A percentile compares a stretch with the other conserved stretches of the same genome.
These are phyloP conservation scores for Yamadazyma jaroonii DNA, from an alignment of 1,139 yeast species.

Conservation along the genomic window DNA sequence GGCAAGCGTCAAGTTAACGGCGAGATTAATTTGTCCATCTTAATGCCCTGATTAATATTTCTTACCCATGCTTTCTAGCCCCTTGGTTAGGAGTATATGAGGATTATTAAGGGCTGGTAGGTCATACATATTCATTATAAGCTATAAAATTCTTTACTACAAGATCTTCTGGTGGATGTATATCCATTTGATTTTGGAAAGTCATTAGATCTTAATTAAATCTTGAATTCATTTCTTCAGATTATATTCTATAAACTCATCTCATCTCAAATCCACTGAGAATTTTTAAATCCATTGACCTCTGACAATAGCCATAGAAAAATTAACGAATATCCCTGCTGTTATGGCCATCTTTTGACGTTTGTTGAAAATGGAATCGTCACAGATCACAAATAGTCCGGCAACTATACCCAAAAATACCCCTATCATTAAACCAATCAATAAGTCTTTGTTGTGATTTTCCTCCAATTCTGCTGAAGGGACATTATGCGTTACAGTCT, in stretches of 20 bases:
- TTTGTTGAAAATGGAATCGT: slow-evolving; percentile 55
- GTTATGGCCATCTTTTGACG: slow-evolving; percentile 61
- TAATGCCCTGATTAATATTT: slow-evolving; percentile 41
- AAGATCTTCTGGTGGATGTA: background rate
- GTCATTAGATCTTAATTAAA: too few species aligned
- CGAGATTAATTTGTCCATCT: slow-evolving; percentile 53
- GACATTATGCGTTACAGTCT: slow-evolving; percentile 13
- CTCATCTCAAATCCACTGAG: background rate
- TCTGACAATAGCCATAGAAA: slow-evolving; percentile 54
- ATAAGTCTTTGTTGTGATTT: slow-evolving; percentile 50
- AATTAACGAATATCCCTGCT: slow-evolving; percentile 59
- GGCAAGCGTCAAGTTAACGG: slow-evolving; percentile 59
- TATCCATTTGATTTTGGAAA: too few species aligned
- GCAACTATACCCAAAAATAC: slow-evolving; percentile 63
- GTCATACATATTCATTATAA: slow-evolving; percentile 33
- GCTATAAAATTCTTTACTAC: background rate
- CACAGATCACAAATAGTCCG: slow-evolving; percentile 51
- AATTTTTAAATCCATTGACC: slow-evolving; percentile 41
- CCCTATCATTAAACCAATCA: slow-evolving; percentile 65
- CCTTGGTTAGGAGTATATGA: slow-evolving; percentile 18
- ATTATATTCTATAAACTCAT: too few species aligned
- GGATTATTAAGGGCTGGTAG: slow-evolving; percentile 50
- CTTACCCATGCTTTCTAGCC: slow-evolving; percentile 20
- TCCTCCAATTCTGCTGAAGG: slow-evolving; percentile 33
- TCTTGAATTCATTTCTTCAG: too few species aligned